Percentiles rank a stretch among this genome's conserved stretches.
Evolutionary conservation across 192 early-diverging fungal species (phyloP).

Genomic region (Gigaspora rosea): DNA sequence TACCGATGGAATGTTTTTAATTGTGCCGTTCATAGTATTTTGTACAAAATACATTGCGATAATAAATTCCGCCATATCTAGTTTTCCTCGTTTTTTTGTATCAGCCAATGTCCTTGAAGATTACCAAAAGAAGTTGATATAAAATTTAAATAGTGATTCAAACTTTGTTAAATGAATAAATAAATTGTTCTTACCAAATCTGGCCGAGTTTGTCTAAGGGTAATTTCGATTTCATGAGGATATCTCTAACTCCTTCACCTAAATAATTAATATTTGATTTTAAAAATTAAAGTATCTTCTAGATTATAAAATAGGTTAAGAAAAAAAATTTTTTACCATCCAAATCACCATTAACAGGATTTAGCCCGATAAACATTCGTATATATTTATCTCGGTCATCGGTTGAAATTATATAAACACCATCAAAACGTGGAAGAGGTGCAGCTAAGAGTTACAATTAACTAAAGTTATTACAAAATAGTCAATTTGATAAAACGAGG

Average conservation of each 20-base stretch:
- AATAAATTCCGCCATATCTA: constrained; percentile 83
- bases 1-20: constrained; percentile 64
- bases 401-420: constrained; percentile 40
- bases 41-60: constrained; percentile 91
- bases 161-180: not conserved
- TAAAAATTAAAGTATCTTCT: not conserved
- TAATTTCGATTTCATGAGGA: constrained; percentile 84
- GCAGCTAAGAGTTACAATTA: constrained; percentile 35
- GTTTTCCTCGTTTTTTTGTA: constrained; percentile 63
- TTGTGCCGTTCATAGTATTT: constrained; percentile 72
- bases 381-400: constrained; percentile 42
- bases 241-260: constrained; percentile 69
- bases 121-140: not conserved
- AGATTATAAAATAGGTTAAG: not conserved
- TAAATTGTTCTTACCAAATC: constrained; percentile 69
- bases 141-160: not conserved
- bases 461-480: not conserved
- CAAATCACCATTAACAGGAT: constrained; percentile 39
- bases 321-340: constrained; percentile 21
- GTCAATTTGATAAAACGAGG: not conserved
- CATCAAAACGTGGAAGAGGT: constrained; percentile 63
- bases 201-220: constrained; percentile 71
- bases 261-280: constrained; percentile 35
- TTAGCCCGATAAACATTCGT: constrained; percentile 36
- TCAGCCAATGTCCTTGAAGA: constrained; percentile 73